Evolutionary conservation across 441 rosid species (phyloP).

Genomic region (Populus trichocarpa): DNA sequence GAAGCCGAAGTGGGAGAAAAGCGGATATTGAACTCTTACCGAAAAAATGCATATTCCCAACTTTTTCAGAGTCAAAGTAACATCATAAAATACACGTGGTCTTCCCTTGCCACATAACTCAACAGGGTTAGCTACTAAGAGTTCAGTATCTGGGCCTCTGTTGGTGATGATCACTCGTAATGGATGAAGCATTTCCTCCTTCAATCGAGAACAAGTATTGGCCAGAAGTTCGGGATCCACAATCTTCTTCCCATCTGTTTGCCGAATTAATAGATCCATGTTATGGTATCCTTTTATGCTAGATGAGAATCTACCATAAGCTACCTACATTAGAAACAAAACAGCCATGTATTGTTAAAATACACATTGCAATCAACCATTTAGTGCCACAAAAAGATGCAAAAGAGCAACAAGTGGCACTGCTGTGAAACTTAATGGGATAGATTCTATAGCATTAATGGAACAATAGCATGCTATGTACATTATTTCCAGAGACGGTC

Average conservation of each 20-base stretch:
- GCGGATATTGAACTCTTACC: constrained; percentile 32
- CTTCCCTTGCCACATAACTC: constrained; percentile 81
- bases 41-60: constrained; percentile 75
- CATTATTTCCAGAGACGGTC: not conserved
- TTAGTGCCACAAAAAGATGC: not conserved
- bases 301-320: constrained; percentile 71
- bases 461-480: not conserved
- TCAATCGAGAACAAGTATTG: constrained; percentile 51
- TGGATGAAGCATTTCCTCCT: constrained; percentile 84
- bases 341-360: constrained; percentile 13
- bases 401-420: not conserved
- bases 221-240: constrained; percentile 57
- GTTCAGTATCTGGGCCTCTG: constrained; percentile 86
- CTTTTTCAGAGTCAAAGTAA: constrained; percentile 63
- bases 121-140: constrained; percentile 84
- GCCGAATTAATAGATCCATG: constrained; percentile 71
- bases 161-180: constrained; percentile 62
- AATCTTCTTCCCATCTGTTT: constrained; percentile 64
- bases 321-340: constrained; percentile 43
- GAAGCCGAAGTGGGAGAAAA: too few species aligned
- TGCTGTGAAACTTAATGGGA: not conserved
- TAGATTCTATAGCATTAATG: not conserved
- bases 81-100: constrained; percentile 82
- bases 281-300: constrained; percentile 46
- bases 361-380: constrained; percentile 11